A percentile compares a stretch with the other conserved stretches of the same genome.
Evolutionary conservation across 225 moss, liverwort and hornwort species (phyloP).

Genomic region (Takakia lepidozioides): DNA sequence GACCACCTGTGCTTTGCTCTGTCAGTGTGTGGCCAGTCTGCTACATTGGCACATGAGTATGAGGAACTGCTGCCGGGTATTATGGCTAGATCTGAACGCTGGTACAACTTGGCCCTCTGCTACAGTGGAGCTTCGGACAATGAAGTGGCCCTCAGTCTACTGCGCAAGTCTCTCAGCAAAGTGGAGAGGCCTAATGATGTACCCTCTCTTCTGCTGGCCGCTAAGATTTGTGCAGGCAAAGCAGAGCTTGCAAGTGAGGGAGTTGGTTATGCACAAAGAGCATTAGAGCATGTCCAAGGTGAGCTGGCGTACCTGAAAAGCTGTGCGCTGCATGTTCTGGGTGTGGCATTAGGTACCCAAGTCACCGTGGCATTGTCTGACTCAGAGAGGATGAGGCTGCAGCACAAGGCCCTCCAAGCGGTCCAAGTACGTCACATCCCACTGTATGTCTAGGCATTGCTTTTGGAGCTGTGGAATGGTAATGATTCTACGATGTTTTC

Average conservation of each 20-base stretch:
- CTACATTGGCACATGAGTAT: constrained; percentile 75
- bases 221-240: constrained; percentile 56
- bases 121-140: constrained; percentile 68
- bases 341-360: constrained; percentile 63
- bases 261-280: constrained; percentile 64
- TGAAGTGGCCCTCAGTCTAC: constrained; percentile 61
- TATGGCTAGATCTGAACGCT: constrained; percentile 70
- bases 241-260: constrained; percentile 66
- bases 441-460: too few species aligned
- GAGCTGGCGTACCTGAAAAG: constrained; percentile 62
- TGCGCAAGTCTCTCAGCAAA: constrained; percentile 63
- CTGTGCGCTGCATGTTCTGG: constrained; percentile 70
- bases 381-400: constrained; percentile 65
- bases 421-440: constrained; percentile 35
- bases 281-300: constrained; percentile 43
- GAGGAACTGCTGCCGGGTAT: constrained; percentile 87
- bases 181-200: constrained; percentile 72
- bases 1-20: constrained; percentile 91
- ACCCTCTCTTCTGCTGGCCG: constrained; percentile 63
- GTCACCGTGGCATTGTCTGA: constrained; percentile 66
- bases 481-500: too few species aligned
- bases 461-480: too few species aligned
- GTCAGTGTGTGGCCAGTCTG: constrained; percentile 69
- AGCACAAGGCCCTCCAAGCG: constrained; percentile 50
- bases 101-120: constrained; percentile 87